Evolutionary conservation across 1,284 basidiomycete genomes (phyloP), one percentile per base, ranked within the genome.

Genomic region (Boletus austroedulis): DNA sequence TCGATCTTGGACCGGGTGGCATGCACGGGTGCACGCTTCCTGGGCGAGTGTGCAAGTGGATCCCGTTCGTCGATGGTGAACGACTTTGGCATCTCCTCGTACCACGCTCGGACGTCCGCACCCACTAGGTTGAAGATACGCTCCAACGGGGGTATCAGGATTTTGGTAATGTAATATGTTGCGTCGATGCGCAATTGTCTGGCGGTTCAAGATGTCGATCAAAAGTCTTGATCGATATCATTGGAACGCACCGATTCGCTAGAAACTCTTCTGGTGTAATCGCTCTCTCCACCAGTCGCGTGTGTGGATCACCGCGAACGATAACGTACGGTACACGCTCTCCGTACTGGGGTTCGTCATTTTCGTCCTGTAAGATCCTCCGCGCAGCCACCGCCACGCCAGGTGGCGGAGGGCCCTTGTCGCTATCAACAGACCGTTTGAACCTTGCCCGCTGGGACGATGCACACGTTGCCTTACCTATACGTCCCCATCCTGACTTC

Each of bases 251-350:
- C 87, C 84, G 77, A 64, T 92, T 83, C 24, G 83, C 78, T 44
- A 98, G 74, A 61, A 96, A 80, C 59, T 90, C 89, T 64, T 90
- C 80, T 0, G 95, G 95, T 41, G 85, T 82, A 45, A 92, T 78
- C 0, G 94, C 94, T 62, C 90, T 81, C 63, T 97, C 92, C 23
- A 92, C 89, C 15, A 98, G 80, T 53, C 88, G 82, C 2, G 83
- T 75, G 2, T 86, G 82, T 0, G 85, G 83, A 40, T 82, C 80
- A 3, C 92, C 89, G 49, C 86, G 73, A 15, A 81, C 78, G 56
- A 99, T 92, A 44, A 98, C 83, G 71, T 98, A 98, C 0, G 95
- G 94, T 3, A 98, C 85, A 28, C 96, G 86, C 69, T 99, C 95
- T 17, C 91, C 94, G 66, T 97, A 95, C 66, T 95, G 94, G 2